Evolutionary conservation across 129 eudicot species (phyloP).

Genomic region (Tanacetum coccineum): DNA sequence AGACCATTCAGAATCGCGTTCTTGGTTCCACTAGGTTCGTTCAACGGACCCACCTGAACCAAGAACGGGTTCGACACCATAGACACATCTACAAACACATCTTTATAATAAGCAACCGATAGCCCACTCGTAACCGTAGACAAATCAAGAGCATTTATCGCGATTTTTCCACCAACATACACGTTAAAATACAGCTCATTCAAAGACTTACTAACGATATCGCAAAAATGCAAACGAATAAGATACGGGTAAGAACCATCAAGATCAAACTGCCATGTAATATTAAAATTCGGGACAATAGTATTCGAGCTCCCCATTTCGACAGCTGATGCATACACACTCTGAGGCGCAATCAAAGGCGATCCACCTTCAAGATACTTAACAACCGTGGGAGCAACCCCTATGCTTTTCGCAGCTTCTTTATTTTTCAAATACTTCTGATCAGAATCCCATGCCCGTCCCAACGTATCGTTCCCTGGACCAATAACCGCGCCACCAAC

Average conservation of each 20-base stretch:
- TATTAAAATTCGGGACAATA: constrained; percentile 53
- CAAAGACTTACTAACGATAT: constrained; percentile 71
- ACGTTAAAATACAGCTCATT: constrained; percentile 80
- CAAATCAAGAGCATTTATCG: constrained; percentile 59
- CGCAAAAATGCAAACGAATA: constrained; percentile 79
- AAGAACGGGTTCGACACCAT: constrained; percentile 47
- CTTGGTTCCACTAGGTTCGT: constrained; percentile 43
- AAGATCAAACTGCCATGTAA: constrained; percentile 70
- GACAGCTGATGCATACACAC: constrained; percentile 62
- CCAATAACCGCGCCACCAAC: constrained; percentile 53
- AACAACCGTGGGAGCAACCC: constrained; percentile 50
- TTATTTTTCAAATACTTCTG: constrained; percentile 35
- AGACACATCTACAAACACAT: constrained; percentile 52
- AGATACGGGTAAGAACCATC: constrained; percentile 50
- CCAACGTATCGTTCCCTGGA: constrained; percentile 62
- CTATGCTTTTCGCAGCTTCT: constrained; percentile 29
- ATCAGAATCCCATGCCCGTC: constrained; percentile 64
- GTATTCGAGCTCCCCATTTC: constrained; percentile 64
- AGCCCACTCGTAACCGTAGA: constrained; percentile 47
- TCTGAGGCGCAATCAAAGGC: constrained; percentile 68
- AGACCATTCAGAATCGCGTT: constrained; percentile 74
- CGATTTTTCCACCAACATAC: constrained; percentile 62
- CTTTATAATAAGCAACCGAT: constrained; percentile 58
- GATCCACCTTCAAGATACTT: constrained; percentile 59
- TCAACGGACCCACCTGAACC: constrained; percentile 59